Evolutionary conservation across 495 filamentous ascomycete species (phyloP), one percentile per base, ranked within the genome.

Genomic region (Hyaloscypha hepaticicola): DNA sequence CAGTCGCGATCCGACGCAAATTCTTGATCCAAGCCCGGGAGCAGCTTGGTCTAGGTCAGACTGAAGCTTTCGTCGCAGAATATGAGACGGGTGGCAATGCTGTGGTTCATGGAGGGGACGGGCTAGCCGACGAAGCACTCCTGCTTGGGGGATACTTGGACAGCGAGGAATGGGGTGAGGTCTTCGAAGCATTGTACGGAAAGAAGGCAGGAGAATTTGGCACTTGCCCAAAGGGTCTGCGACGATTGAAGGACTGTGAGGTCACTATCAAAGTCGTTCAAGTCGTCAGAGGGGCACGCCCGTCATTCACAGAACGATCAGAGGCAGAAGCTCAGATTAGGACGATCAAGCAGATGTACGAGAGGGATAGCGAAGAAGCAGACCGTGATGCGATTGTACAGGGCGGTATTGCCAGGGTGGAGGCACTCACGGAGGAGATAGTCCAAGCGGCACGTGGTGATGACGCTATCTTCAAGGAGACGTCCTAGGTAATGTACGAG

Each of bases 381-480:
- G 38, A 45, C 4, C 4, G 9, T 19, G 12, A 16, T 16, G 4
- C 6, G 38, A 19, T 14, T 45, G 38, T 45, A 3, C 38, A 45
- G 5, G 19, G 19, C 11, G 14, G 11, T 9, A 45, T 45, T 45
- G 7, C 6, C 11, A 45, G 21, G 22, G 58, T 66, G 2, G 56
- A 51, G 33, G 33, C 61, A 19, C 31, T 56, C 22, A 61, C 58
- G 7, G 34, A 31, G 25, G 25, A 28, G 25, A 66, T 66, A 51
- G 64, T 62, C 5, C 34, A 48, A n/a, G 19, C 11, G 1, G 11
- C 16, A 16, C 38, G 38, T 16, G 38, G 38, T 45, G 12, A n/a
- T n/a, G n/a, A n/a, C n/a, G n/a, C n/a, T n/a, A n/a, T n/a, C n/a
- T n/a, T n/a, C n/a, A n/a, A n/a, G n/a, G n/a, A n/a, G n/a, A n/a